Evolutionary conservation across 2,329 filamentous ascomycete genomes (phyloP).

Genomic region (Pseudogymnoascus sp.): DNA sequence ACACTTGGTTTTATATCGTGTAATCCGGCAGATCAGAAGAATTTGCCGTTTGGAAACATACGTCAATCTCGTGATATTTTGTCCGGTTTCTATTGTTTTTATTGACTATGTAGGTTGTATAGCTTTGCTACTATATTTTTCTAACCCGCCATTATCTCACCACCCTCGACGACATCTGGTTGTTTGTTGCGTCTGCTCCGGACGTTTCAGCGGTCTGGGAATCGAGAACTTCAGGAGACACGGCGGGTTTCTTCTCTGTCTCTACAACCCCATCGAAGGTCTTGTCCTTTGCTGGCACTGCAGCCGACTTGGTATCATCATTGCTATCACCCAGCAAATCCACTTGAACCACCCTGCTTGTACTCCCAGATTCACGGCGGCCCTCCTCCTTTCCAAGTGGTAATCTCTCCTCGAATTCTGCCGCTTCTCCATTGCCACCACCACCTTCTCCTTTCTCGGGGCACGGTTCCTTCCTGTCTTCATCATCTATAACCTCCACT

Average conservation of each 20-base stretch:
- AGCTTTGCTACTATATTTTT: neutral
- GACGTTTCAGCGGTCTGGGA: neutral
- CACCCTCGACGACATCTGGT: neutral
- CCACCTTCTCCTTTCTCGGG: neutral
- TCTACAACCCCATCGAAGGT: neutral
- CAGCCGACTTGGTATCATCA: neutral
- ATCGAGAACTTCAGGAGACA: neutral
- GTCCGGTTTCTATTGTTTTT: neutral
- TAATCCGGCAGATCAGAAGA: too few relatives aligned
- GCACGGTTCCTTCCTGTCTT: neutral
- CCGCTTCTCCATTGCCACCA: neutral
- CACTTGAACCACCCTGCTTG: neutral
- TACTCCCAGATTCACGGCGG: neutral
- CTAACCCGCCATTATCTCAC: neutral
- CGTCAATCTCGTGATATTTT: neutral
- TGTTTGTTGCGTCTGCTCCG: neutral
- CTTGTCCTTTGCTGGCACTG: neutral
- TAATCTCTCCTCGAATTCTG: neutral
- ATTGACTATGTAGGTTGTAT: neutral
- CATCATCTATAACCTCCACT: neutral
- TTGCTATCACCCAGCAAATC: neutral
- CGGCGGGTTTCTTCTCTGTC: neutral
- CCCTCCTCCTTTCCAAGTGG: neutral
- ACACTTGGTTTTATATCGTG: too few relatives aligned
- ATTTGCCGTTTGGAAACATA: too few relatives aligned